Evolutionary conservation across 306 rosid genomes (phyloP).

Genomic region (Quercus engelmannii): DNA sequence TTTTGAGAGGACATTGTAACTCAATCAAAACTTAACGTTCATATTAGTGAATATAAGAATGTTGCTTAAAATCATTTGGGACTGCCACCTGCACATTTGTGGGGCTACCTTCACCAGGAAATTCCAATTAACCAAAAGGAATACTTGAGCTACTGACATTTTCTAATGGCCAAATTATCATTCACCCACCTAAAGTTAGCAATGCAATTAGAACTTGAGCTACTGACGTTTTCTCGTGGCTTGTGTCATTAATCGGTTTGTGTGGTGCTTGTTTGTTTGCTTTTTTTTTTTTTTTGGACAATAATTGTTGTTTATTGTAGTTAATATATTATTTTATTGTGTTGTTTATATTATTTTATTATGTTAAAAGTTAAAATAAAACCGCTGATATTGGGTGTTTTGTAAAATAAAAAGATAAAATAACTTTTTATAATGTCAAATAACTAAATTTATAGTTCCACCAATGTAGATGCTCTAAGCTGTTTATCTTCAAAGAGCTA

Average conservation of each 20-base stretch:
- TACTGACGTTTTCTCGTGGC: too few species aligned
- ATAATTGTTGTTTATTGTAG: too few species aligned
- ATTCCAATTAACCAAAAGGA: not conserved
- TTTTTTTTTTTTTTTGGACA: too few species aligned
- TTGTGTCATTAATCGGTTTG: too few species aligned
- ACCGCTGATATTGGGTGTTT: rapidly evolving
- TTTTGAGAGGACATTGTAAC: not conserved
- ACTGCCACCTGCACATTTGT: not conserved
- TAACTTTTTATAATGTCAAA: rapidly evolving
- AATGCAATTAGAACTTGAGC: conserved; percentile 7
- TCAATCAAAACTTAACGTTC: not conserved
- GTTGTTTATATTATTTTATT: too few species aligned
- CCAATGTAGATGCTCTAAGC: too few species aligned
- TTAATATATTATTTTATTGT: too few species aligned
- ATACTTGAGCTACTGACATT: not conserved
- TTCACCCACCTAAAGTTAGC: not conserved
- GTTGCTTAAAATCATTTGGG: too few species aligned
- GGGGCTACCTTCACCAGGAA: not conserved
- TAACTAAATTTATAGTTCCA: rapidly evolving
- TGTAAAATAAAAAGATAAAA: too few species aligned
- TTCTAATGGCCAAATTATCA: too few species aligned
- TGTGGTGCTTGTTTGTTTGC: too few species aligned
- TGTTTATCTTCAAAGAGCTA: not conserved
- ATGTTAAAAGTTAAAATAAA: too few species aligned
- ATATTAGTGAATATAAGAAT: not conserved